Conservation (phyloP, 1,284 basidiomycete genomes). For the Sanghuangporus sanghuang region DNA sequence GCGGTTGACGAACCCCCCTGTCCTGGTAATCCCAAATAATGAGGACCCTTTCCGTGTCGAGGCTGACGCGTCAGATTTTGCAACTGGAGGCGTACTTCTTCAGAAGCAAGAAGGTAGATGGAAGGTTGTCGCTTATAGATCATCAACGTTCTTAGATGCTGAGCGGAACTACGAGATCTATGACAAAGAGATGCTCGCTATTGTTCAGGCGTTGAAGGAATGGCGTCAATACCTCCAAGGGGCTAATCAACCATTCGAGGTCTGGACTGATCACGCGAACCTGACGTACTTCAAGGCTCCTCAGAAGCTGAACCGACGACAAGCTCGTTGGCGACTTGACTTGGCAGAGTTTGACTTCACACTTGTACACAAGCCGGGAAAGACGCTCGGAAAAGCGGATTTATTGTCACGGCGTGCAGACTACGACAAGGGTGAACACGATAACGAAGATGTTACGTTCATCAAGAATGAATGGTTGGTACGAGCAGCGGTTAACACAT, state of each 20-base stretch:
- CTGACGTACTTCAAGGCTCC: no score
- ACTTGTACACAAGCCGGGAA: no score
- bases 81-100: slow-evolving; percentile 5
- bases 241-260: slow-evolving; percentile 18
- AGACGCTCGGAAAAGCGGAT: no score
- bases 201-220: slow-evolving; percentile 30
- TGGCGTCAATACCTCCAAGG: slow-evolving; percentile 29
- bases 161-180: slow-evolving; percentile 42
- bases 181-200: slow-evolving; percentile 41
- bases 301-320: no score
- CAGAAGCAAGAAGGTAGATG: slow-evolving; percentile 13
- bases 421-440: no score
- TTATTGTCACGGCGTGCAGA: no score
- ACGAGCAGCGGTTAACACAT: no score
- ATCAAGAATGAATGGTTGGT: no score
- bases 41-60: background rate
- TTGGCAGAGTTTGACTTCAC: no score
- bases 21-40: no score
- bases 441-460: no score
- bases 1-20: background rate
- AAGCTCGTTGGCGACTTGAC: no score
- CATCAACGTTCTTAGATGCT: slow-evolving; percentile 25
- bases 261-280: slow-evolving; percentile 31
- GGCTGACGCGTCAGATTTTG: slow-evolving; percentile 5
- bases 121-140: slow-evolving; percentile 28